These are phyloP conservation scores for Beauveria varroae DNA, from an alignment of 2,329 filamentous ascomycete genomes.

Conservation along the genomic window DNA sequence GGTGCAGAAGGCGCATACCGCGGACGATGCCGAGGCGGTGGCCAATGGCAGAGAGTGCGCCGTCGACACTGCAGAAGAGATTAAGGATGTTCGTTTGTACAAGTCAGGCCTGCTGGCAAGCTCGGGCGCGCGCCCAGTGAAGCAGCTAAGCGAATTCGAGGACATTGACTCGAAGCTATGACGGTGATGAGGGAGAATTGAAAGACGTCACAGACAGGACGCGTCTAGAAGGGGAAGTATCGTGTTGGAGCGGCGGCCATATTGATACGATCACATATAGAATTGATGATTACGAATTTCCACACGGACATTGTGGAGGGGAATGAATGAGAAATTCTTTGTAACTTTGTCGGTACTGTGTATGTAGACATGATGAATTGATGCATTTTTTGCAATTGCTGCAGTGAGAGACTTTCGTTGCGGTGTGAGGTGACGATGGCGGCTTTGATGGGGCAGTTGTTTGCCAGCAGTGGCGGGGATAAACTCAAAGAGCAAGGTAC, in stretches of 20 bases:
- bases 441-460: neutral
- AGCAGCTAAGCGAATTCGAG: constrained; percentile 76
- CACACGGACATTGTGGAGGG: neutral
- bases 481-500: no score
- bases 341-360: neutral
- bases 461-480: neutral
- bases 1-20: constrained; percentile 27
- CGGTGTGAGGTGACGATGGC: neutral
- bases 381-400: neutral
- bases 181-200: neutral
- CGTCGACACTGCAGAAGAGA: constrained; percentile 41
- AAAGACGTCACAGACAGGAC: neutral
- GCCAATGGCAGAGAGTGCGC: constrained; percentile 39
- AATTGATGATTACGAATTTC: constrained; percentile 5
- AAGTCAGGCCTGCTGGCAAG: constrained; percentile 70
- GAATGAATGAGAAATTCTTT: neutral
- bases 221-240: neutral
- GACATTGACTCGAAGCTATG: constrained; percentile 77
- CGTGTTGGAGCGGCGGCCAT: neutral
- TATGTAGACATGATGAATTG: neutral
- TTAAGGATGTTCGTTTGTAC: constrained; percentile 73
- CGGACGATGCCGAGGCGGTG: constrained; percentile 24
- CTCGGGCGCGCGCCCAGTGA: constrained; percentile 62
- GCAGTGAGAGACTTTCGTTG: neutral
- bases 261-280: neutral